phyloP scores from a whole-genome alignment of 768 basidiomycete genomes.

The Mycena metata region DNA sequence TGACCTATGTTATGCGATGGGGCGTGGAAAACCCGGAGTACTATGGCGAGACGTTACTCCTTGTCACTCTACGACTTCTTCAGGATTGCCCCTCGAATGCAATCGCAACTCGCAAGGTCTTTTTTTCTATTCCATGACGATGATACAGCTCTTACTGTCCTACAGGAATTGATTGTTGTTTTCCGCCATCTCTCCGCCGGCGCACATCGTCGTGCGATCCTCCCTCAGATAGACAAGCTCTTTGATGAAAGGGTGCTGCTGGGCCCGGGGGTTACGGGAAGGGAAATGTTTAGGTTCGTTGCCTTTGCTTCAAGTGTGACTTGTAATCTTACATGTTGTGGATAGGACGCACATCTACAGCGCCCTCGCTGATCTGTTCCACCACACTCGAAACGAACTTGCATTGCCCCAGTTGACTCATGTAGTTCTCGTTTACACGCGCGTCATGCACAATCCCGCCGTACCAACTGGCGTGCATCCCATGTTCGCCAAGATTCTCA shows the following conservation, averaged over 20 bases:
- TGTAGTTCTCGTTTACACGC: slow-evolving; percentile 87
- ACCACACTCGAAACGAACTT: slow-evolving; percentile 89
- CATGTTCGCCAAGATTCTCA: slow-evolving; percentile 92
- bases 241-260: slow-evolving; percentile 92
- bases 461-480: slow-evolving; percentile 87
- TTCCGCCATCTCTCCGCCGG: slow-evolving; percentile 90
- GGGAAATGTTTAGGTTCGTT: slow-evolving; percentile 84
- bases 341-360: slow-evolving; percentile 83
- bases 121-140: not conserved
- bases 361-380: slow-evolving; percentile 92
- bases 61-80: slow-evolving; percentile 86
- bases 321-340: slow-evolving; percentile 31
- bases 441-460: slow-evolving; percentile 90
- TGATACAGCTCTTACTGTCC: slow-evolving; percentile 33
- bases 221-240: slow-evolving; percentile 89
- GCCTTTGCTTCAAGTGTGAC: not conserved
- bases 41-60: slow-evolving; percentile 85
- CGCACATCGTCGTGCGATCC: slow-evolving; percentile 80
- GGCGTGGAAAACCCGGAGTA: slow-evolving; percentile 71
- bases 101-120: slow-evolving; percentile 84
- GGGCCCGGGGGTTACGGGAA: slow-evolving; percentile 85
- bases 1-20: slow-evolving; percentile 88
- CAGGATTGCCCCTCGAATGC: slow-evolving; percentile 94
- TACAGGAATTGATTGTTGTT: slow-evolving; percentile 91
- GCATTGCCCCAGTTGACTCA: slow-evolving; percentile 79